phyloP scores from a whole-genome alignment of 306 rosid genomes.

The Styphnolobium japonicum region DNA sequence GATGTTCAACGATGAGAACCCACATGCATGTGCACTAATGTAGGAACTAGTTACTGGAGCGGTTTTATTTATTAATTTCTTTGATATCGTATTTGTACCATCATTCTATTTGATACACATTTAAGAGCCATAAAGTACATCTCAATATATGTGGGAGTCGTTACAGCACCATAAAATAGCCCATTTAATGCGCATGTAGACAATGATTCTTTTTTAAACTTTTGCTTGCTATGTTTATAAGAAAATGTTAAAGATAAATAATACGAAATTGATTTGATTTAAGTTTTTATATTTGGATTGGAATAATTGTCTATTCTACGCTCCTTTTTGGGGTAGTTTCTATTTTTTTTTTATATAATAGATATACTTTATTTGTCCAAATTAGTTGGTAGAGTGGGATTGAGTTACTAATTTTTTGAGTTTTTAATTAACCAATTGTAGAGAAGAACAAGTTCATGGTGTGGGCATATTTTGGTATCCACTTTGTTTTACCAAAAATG shows the following conservation, averaged over 20 bases:
- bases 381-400: background rate
- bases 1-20: conserved; percentile 81
- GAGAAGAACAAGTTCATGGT: background rate
- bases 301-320: background rate
- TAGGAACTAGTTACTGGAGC: conserved; percentile 6
- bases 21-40: conserved; percentile 73
- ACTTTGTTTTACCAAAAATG: too few species aligned
- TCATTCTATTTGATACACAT: background rate
- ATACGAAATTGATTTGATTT: background rate
- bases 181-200: too few species aligned
- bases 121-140: background rate
- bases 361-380: too few species aligned
- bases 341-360: too few species aligned
- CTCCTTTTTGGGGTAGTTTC: too few species aligned
- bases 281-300: background rate
- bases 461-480: background rate
- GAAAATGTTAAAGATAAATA: too few species aligned
- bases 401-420: background rate
- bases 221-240: background rate
- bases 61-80: background rate
- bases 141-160: background rate
- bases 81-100: background rate
- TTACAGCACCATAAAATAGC: background rate
- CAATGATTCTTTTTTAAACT: background rate
- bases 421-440: background rate